A percentile compares a stretch with the other conserved stretches of the same genome.
These are phyloP conservation scores for Moricandia moricandioides DNA, from an alignment of 345 rosid species.

Conservation along the genomic window DNA sequence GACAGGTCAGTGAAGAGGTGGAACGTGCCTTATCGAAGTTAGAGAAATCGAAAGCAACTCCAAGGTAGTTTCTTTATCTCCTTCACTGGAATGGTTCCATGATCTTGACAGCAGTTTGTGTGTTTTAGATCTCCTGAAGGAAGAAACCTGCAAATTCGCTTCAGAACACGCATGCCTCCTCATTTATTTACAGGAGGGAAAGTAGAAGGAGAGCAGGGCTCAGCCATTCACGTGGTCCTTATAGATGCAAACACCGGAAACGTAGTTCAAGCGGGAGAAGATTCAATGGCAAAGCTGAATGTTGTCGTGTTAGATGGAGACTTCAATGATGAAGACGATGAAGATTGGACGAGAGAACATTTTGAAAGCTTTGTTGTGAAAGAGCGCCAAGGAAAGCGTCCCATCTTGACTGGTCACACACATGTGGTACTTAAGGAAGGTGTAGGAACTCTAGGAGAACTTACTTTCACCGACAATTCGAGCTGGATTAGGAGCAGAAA, in stretches of 20 bases:
- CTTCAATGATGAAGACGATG: slow-evolving; percentile 65
- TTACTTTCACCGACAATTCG: slow-evolving; percentile 86
- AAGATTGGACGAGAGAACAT: slow-evolving; percentile 67
- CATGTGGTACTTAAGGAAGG: slow-evolving; percentile 79
- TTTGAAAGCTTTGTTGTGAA: slow-evolving; percentile 74
- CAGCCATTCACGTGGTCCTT: slow-evolving; percentile 74
- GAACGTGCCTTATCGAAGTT: slow-evolving; percentile 80
- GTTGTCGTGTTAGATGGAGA: slow-evolving; percentile 86
- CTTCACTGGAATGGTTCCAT: not conserved
- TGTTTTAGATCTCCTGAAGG: slow-evolving; percentile 48
- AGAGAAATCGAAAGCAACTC: slow-evolving; percentile 49
- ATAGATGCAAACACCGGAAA: slow-evolving; percentile 55
- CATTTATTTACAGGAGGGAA: slow-evolving; percentile 91
- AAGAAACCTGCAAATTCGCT: slow-evolving; percentile 62
- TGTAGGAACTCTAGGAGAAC: slow-evolving; percentile 81
- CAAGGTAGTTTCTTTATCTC: slow-evolving; percentile 44
- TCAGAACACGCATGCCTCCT: slow-evolving; percentile 84
- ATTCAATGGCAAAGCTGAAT: slow-evolving; percentile 62
- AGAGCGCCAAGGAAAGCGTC: slow-evolving; percentile 88
- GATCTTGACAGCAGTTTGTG: not conserved
- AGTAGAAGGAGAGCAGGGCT: slow-evolving; percentile 87
- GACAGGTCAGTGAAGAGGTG: slow-evolving; percentile 92
- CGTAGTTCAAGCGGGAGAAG: slow-evolving; percentile 60
- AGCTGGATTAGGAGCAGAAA: slow-evolving; percentile 98
- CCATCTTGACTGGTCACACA: slow-evolving; percentile 78